Percentiles rank a stretch among this genome's conserved stretches.
Conservation (phyloP, 2,329 filamentous ascomycete genomes). For the Gyromitra esculenta region DNA sequence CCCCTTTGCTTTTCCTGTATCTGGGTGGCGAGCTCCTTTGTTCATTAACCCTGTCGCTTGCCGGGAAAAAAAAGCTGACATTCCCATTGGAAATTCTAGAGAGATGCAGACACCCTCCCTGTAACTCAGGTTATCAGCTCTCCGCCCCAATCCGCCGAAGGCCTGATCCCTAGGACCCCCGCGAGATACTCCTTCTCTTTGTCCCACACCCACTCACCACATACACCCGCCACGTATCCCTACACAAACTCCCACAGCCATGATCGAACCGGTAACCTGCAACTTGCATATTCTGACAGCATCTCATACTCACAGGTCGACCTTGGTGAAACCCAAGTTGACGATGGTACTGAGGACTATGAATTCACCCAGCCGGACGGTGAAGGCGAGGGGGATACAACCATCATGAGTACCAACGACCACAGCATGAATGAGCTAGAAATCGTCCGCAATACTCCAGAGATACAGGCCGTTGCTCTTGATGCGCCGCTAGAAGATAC, state of each 20-base stretch:
- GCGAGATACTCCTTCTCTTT: neutral
- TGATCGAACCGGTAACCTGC: slow-evolving; percentile 46
- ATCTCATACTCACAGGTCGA: slow-evolving; percentile 42
- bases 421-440: neutral
- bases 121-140: slow-evolving; percentile 44
- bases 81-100: slow-evolving; percentile 3
- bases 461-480: neutral
- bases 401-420: neutral
- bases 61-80: slow-evolving; percentile 3
- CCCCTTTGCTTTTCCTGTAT: too few relatives aligned
- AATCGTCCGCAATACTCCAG: slow-evolving; percentile 28
- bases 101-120: slow-evolving; percentile 14
- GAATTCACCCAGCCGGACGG: neutral
- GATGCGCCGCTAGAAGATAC: slow-evolving; percentile 3
- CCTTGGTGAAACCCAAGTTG: slow-evolving; percentile 50
- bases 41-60: neutral
- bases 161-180: slow-evolving; percentile 1
- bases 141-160: slow-evolving; percentile 24
- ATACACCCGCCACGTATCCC: slow-evolving; percentile 6
- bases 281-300: slow-evolving; percentile 32
- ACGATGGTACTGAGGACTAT: slow-evolving; percentile 12
- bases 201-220: neutral
- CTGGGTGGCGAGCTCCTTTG: slow-evolving; percentile 2
- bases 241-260: slow-evolving; percentile 25
- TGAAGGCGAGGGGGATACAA: neutral